Evolutionary conservation across 345 rosid species (phyloP).

Genomic region (Pistacia vera): DNA sequence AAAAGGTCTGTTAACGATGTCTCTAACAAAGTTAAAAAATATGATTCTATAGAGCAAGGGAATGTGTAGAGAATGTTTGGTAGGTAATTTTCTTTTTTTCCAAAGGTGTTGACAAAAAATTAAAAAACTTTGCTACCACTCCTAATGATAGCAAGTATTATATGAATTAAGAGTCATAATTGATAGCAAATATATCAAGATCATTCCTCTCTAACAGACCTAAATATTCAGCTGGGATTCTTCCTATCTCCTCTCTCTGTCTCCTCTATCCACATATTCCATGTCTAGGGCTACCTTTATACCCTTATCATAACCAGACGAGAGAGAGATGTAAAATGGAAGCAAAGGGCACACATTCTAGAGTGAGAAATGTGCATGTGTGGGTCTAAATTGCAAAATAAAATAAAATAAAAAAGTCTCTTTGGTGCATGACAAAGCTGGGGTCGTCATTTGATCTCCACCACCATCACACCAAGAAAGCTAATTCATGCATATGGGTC

Average conservation of each 20-base stretch:
- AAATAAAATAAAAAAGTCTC: constrained; percentile 7
- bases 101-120: constrained; percentile 34
- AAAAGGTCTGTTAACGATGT: no score
- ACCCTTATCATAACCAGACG: constrained; percentile 37
- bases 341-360: constrained; percentile 55
- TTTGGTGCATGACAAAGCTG: constrained; percentile 55
- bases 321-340: constrained; percentile 49
- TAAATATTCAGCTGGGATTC: constrained; percentile 21
- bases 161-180: constrained; percentile 30
- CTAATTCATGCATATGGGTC: constrained; percentile 22
- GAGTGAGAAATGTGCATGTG: constrained; percentile 36
- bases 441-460: constrained; percentile 20
- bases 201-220: constrained; percentile 20
- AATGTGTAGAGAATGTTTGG: no score
- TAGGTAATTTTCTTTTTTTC: neutral
- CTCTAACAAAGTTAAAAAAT: no score
- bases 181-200: constrained; percentile 30
- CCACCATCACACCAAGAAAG: neutral
- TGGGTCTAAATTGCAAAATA: constrained; percentile 24
- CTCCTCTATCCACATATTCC: constrained; percentile 16
- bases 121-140: constrained; percentile 43
- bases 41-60: no score
- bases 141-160: constrained; percentile 41
- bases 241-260: neutral
- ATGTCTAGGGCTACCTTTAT: constrained; percentile 29